Evolutionary conservation across 805 yeast species (phyloP), one percentile per base, ranked within the genome.

Genomic region (Candida gorgasii): DNA sequence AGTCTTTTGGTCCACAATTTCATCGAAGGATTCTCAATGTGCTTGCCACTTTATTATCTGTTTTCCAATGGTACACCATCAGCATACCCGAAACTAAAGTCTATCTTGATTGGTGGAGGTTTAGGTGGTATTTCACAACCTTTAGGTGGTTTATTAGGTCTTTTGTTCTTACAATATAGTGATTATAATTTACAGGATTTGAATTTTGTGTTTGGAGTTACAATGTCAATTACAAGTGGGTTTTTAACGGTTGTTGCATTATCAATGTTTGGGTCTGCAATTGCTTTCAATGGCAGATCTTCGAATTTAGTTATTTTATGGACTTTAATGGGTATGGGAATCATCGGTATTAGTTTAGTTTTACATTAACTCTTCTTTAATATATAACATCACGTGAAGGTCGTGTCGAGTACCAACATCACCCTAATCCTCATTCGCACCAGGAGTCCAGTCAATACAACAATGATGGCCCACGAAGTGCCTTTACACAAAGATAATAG

Each of bases 1-100:
- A 89, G 97, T 36, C 72, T 92, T 57, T 79, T 89, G 9, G 78
- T 93, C 20, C 99, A 92, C 65, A 93, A 93, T 61, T 83, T 89
- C 51, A 84, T 90, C 16, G 99, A 92, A 61, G 99, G 98, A 0
- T 89, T 93, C 59, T 80, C 93, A 12, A 90, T 92, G 86, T 88
- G 96, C 11, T 70, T 90, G 35, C 98, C 98, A 0, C 69, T 92
- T 23, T 93, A 84, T 58, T 77, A 90, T 39, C 88, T 95, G 7
- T 70, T 92, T 48, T 56, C 58, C 4, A 45, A 55, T 3, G 54
- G 58, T 3, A 44, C 54, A 2, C 69, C 78, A 32, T 73, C 79
- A 1, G 53, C 64, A 19, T 54, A 51, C 47, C 66, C 74, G 13
- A 70, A 70, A 50, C 41, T 65, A 19, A 73, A 78, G 49, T 95